Evolutionary conservation across 2,329 filamentous ascomycete genomes (phyloP).

Genomic region (Arachnopeziza araneosa): DNA sequence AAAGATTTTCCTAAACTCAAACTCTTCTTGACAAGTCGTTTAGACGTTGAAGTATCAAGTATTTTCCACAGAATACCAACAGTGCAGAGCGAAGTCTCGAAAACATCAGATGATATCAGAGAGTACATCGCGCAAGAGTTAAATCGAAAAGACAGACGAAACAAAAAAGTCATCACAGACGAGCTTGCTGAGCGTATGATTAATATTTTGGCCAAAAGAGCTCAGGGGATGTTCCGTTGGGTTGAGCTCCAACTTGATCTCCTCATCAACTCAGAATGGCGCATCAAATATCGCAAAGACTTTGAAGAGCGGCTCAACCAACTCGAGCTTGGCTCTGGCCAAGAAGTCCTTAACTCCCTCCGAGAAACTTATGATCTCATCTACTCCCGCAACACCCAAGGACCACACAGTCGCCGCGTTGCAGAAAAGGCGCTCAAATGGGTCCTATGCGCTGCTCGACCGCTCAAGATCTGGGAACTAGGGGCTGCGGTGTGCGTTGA

Average conservation of each 20-base stretch:
- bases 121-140: too few species aligned
- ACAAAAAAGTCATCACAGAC: too few species aligned
- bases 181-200: neutral
- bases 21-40: too few species aligned
- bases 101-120: too few species aligned
- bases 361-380: constrained; percentile 12
- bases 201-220: constrained; percentile 7
- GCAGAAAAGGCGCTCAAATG: constrained; percentile 12
- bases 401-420: constrained; percentile 5
- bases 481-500: constrained; percentile 8
- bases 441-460: constrained; percentile 10
- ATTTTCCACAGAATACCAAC: neutral
- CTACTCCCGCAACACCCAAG: constrained; percentile 10
- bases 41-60: too few species aligned
- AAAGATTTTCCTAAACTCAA: neutral
- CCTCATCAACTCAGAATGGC: constrained; percentile 8
- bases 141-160: too few species aligned
- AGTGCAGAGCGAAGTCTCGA: too few species aligned
- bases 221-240: constrained; percentile 13
- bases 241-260: constrained; percentile 11
- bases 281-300: constrained; percentile 9
- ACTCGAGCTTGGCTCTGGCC: constrained; percentile 9
- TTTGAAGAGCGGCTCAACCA: constrained; percentile 6
- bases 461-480: constrained; percentile 12
- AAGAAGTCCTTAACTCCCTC: constrained; percentile 10